Evolutionary conservation across 2,329 filamentous ascomycete species (phyloP), one percentile per base, ranked within the genome.

Genomic region (Neofusicoccum laricinum): DNA sequence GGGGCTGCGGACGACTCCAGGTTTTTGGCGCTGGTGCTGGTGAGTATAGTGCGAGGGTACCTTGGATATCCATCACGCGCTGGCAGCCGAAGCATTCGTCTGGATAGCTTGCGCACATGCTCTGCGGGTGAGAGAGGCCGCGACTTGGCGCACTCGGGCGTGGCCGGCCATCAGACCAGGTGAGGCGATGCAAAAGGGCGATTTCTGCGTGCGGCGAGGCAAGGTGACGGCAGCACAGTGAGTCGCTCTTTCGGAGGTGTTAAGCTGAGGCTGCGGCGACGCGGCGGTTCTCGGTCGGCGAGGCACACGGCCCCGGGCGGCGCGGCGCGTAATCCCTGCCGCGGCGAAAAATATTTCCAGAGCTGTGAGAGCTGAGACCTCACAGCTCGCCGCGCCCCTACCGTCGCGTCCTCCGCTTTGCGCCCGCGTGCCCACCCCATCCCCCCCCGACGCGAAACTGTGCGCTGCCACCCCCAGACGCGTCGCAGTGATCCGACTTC

Each of bases 311-410:
- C n/a, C 2, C 7, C 1, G 48, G 34, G 34, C 15, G 21, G 25
- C 6, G 36, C 36, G 36, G 25, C 25, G 4, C 4, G 25, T 30
- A 6, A 38, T 15, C 36, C 36, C 14, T 38, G 36, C 25, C 21
- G 53, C 55, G 55, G 55, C 55, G 55, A 59, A 59, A 59, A 59
- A 46, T 59, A 59, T 59, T 59, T 59, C 55, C 55, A 46, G 30
- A 14, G 32, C 55, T 38, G 32, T n/a, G 53, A 4, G 30, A 59
- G 55, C 55, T 30, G 53, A 58, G 55, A 59, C 55, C 55, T 59
- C 55, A 59, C 21, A 30, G 30, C 55, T 19, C 25, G 38, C 40
- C n/a, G 55, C 55, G 55, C 55, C 55, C 55, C 55, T 59, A 59
- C 55, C 55, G 46, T 59, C 55, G 55, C 55, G 55, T 59, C 55